Conservation (phyloP, 2,329 filamentous ascomycete species). For the Trichoderma hamatum region DNA sequence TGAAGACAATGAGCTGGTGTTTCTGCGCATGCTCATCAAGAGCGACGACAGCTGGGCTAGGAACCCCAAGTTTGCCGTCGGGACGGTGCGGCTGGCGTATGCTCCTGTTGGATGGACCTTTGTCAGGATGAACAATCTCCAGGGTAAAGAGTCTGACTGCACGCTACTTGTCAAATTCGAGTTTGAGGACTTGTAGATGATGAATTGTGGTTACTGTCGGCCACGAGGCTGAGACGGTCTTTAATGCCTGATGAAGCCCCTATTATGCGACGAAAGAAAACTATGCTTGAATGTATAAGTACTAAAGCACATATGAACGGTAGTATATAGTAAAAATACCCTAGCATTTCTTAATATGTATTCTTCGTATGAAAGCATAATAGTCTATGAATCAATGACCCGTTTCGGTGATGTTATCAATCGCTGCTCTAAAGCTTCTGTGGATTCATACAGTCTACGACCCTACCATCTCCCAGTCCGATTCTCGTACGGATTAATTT, state of each 20-base stretch:
- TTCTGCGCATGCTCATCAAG: slow-evolving; percentile 67
- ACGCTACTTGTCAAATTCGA: slow-evolving; percentile 65
- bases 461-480: no score
- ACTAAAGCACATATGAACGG: background rate
- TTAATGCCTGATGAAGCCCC: background rate
- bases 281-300: background rate
- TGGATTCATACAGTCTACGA: background rate
- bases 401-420: background rate
- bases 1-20: slow-evolving; percentile 67
- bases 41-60: slow-evolving; percentile 64
- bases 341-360: background rate
- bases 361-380: background rate
- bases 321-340: background rate
- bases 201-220: background rate
- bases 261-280: background rate
- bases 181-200: slow-evolving; percentile 46
- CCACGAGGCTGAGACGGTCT: background rate
- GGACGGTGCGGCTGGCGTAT: slow-evolving; percentile 63
- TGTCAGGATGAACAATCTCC: slow-evolving; percentile 65
- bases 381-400: background rate
- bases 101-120: slow-evolving; percentile 62
- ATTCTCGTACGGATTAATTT: background rate
- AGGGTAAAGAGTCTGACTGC: slow-evolving; percentile 65
- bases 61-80: slow-evolving; percentile 65
- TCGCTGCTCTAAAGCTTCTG: background rate